Conservation (phyloP, 1,284 basidiomycete genomes). For the Boletus holoroseus region DNA sequence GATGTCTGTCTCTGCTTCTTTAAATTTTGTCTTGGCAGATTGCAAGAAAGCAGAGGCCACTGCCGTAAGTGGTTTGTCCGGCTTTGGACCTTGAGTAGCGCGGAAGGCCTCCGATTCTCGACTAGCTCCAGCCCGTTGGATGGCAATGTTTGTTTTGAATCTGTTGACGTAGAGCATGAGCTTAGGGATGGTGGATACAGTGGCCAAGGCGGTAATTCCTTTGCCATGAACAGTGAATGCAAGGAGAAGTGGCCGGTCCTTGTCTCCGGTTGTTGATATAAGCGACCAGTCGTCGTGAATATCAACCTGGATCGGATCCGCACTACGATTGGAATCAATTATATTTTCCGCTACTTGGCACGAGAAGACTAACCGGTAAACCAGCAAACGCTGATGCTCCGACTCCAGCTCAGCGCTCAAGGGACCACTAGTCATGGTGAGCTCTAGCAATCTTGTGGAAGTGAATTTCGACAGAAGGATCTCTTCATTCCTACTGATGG, state of each 20-base stretch:
- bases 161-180: conserved; percentile 67
- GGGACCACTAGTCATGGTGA: conserved; percentile 72
- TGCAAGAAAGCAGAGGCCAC: conserved; percentile 80
- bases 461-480: conserved; percentile 29
- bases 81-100: conserved; percentile 56
- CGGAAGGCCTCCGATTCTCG: conserved; percentile 70
- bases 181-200: conserved; percentile 70
- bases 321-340: conserved; percentile 40
- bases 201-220: conserved; percentile 64
- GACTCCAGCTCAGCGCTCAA: conserved; percentile 67
- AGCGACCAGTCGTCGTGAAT: conserved; percentile 81
- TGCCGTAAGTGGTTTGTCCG: conserved; percentile 72
- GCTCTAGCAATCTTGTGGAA: conserved; percentile 57
- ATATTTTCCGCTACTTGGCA: background rate
- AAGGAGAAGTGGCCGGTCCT: conserved; percentile 60
- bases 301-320: conserved; percentile 70
- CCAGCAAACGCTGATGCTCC: conserved; percentile 69
- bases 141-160: conserved; percentile 65
- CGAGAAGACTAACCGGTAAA: conserved; percentile 60
- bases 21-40: conserved; percentile 62
- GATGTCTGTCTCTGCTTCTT: conserved; percentile 55
- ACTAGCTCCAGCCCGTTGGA: conserved; percentile 68
- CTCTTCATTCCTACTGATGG: conserved; percentile 53
- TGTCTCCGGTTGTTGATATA: conserved; percentile 38
- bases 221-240: conserved; percentile 74